phyloP scores from a whole-genome alignment of 192 early-diverging fungal genomes.

The Mortierella claussenii region DNA sequence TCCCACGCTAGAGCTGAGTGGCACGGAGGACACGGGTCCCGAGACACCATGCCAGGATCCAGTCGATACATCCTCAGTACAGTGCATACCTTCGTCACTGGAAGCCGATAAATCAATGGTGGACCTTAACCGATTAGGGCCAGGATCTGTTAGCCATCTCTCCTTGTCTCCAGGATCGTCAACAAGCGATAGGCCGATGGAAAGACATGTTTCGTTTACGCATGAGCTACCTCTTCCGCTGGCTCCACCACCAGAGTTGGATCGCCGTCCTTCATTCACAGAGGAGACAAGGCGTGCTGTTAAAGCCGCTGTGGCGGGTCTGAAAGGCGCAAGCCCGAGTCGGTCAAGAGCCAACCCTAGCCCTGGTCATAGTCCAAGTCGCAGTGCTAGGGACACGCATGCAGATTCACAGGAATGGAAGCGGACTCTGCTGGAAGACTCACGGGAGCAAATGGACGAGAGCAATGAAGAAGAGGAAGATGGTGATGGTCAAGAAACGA shows the following conservation, averaged over 20 bases:
- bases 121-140: too few relatives aligned
- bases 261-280: slow-evolving; percentile 13
- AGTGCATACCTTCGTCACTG: too few relatives aligned
- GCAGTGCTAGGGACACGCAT: background rate
- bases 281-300: slow-evolving; percentile 23
- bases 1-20: background rate
- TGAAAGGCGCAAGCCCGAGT: slow-evolving; percentile 14
- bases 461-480: slow-evolving; percentile 5
- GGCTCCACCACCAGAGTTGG: slow-evolving; percentile 4
- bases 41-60: background rate
- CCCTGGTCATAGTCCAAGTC: background rate
- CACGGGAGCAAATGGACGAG: slow-evolving; percentile 11
- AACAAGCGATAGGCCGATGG: slow-evolving; percentile 12
- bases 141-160: too few relatives aligned
- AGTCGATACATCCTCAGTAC: too few relatives aligned
- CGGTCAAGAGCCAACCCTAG: background rate
- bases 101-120: too few relatives aligned
- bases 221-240: slow-evolving; percentile 2
- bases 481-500: background rate
- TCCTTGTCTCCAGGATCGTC: too few relatives aligned
- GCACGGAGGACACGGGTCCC: background rate
- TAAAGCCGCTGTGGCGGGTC: slow-evolving; percentile 13
- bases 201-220: slow-evolving; percentile 19
- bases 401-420: slow-evolving; percentile 1
- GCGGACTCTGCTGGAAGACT: slow-evolving; percentile 14